A percentile compares a stretch with the other conserved stretches of the same genome.
These are phyloP conservation scores for Solidago caesia DNA, from an alignment of 129 eudicot genomes.

Conservation along the genomic window DNA sequence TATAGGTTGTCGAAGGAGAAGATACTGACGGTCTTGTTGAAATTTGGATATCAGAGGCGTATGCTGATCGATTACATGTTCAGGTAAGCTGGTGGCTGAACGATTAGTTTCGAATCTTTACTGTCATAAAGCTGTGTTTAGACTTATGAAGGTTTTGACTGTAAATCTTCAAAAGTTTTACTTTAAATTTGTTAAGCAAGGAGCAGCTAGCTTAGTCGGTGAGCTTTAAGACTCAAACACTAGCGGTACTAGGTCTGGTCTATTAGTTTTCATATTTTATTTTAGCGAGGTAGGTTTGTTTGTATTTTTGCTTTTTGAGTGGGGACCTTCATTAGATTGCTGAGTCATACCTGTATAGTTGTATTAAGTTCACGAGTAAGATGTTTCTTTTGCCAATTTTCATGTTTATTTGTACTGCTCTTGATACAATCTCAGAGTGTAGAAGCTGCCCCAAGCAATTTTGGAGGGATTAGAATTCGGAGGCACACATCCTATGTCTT, in stretches of 20 bases:
- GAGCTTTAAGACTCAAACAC: too few species aligned
- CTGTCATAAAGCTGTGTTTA: not conserved
- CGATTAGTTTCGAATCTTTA: not conserved
- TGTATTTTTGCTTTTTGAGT: not conserved
- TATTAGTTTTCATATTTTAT: not conserved
- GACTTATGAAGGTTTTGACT: not conserved
- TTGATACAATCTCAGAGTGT: too few species aligned
- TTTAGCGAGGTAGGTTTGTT: not conserved
- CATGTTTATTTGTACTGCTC: not conserved
- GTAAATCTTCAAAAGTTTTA: not conserved
- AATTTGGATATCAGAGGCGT: slow-evolving; percentile 77
- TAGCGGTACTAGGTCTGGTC: too few species aligned
- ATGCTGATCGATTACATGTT: slow-evolving; percentile 73
- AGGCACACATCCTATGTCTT: too few species aligned
- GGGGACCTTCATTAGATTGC: too few species aligned
- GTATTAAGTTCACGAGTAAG: too few species aligned
- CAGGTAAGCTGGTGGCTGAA: slow-evolving; percentile 46
- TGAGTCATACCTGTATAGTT: too few species aligned
- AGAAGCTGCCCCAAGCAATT: too few species aligned
- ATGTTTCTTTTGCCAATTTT: not conserved
- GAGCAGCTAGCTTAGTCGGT: too few species aligned
- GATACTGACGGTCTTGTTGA: slow-evolving; percentile 73
- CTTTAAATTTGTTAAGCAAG: not conserved
- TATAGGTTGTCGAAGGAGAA: slow-evolving; percentile 91
- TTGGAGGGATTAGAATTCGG: too few species aligned